Conservation (phyloP, 164 flowering plant species). For the Chimonanthus praecox region DNA sequence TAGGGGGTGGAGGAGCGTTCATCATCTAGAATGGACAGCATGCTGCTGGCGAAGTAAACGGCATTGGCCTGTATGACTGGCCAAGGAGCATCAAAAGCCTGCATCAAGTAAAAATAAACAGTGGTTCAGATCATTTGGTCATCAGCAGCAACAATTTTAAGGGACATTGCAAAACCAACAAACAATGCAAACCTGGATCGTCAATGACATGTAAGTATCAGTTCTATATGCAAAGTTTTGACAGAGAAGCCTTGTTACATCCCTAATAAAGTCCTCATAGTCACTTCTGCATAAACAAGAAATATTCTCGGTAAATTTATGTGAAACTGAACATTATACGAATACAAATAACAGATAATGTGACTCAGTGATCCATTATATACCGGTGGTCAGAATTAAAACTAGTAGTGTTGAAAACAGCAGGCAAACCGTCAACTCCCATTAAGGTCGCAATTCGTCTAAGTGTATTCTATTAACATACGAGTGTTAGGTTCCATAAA, state of each 20-base stretch:
- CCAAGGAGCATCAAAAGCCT: conserved; percentile 98
- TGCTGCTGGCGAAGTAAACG: conserved; percentile 63
- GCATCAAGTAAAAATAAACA: conserved; percentile 12
- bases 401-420: conserved; percentile 40
- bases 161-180: too few species aligned
- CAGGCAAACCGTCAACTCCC: conserved; percentile 45
- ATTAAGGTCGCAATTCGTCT: conserved; percentile 43
- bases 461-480: conserved; percentile 49
- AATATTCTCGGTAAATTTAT: background rate
- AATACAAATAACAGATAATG: background rate
- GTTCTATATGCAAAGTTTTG: conserved; percentile 51
- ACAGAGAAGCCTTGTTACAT: conserved; percentile 54
- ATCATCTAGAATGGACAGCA: conserved; percentile 69
- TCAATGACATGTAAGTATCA: conserved; percentile 67
- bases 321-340: background rate
- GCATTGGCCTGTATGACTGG: conserved; percentile 94
- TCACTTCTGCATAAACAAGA: conserved; percentile 55
- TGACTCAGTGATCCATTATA: background rate
- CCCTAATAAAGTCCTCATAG: conserved; percentile 77
- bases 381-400: conserved; percentile 85
- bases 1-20: conserved; percentile 58
- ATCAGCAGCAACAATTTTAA: background rate
- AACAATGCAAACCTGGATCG: conserved; percentile 56
- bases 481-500: background rate
- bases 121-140: background rate